phyloP scores from a whole-genome alignment of 108 stramenopile genomes.

The Nitzschia putrida region DNA sequence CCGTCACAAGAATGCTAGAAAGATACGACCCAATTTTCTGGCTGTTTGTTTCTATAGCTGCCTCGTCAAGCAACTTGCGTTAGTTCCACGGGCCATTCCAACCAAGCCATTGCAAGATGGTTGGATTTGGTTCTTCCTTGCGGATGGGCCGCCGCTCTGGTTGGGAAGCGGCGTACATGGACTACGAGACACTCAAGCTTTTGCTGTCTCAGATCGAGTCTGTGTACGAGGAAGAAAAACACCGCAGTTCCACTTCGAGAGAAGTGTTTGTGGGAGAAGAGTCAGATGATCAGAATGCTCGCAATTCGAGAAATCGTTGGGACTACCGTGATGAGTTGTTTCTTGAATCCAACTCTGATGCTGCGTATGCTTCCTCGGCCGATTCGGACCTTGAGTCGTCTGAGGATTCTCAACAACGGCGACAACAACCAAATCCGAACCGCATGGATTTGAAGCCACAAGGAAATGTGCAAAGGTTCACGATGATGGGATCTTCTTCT shows the following conservation, averaged over 20 bases:
- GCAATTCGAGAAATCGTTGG: background rate
- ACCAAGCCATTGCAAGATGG: slow-evolving; percentile 42
- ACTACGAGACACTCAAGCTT: slow-evolving; percentile 76
- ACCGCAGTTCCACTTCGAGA: slow-evolving; percentile 15
- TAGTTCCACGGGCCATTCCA: too few relatives aligned
- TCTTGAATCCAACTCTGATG: slow-evolving; percentile 73
- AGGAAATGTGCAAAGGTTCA: slow-evolving; percentile 2
- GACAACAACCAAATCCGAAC: background rate
- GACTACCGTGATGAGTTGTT: slow-evolving; percentile 87
- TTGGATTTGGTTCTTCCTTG: slow-evolving; percentile 73
- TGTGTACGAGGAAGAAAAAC: slow-evolving; percentile 70
- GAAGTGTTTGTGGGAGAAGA: slow-evolving; percentile 12
- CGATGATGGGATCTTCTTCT: slow-evolving; percentile 18
- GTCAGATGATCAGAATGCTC: background rate
- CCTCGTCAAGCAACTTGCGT: too few relatives aligned
- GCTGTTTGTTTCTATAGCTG: too few relatives aligned
- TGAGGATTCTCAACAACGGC: background rate
- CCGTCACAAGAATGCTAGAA: too few relatives aligned
- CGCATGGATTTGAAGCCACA: slow-evolving; percentile 2
- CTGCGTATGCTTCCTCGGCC: slow-evolving; percentile 56
- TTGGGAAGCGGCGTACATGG: slow-evolving; percentile 81
- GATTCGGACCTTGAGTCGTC: slow-evolving; percentile 19
- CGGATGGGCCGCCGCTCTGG: slow-evolving; percentile 66
- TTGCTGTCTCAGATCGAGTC: slow-evolving; percentile 66
- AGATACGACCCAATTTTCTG: too few relatives aligned